Percentiles rank a stretch among this genome's conserved stretches.
These are phyloP conservation scores for Flueggea neowawraea DNA, from an alignment of 441 rosid genomes.

Conservation along the genomic window DNA sequence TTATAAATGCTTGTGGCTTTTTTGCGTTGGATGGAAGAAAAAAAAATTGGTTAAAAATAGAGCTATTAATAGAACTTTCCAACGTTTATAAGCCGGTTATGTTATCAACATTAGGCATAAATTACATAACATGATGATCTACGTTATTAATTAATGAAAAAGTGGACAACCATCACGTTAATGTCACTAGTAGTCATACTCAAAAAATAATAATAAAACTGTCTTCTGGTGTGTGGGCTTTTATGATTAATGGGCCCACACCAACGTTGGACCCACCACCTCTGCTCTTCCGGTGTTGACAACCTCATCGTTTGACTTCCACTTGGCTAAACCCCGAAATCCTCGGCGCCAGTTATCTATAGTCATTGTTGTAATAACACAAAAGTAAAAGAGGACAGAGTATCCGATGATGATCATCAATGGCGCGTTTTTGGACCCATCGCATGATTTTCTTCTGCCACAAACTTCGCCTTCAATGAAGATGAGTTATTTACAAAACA, in stretches of 20 bases:
- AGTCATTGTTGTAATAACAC: background rate
- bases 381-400: no score
- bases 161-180: slow-evolving; percentile 3
- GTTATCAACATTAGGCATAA: no score
- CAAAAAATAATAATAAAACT: no score
- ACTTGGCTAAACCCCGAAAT: slow-evolving; percentile 24
- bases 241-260: no score
- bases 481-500: no score
- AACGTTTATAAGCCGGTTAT: slow-evolving; percentile 8
- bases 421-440: no score
- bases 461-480: background rate
- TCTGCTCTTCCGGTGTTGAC: background rate
- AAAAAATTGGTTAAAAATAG: background rate
- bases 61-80: background rate
- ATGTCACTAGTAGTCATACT: slow-evolving; percentile 16
- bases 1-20: no score
- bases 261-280: no score
- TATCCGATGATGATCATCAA: background rate
- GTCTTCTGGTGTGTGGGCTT: no score
- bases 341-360: slow-evolving; percentile 35
- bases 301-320: slow-evolving; percentile 42
- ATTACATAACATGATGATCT: no score
- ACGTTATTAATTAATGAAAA: background rate
- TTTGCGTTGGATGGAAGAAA: no score
- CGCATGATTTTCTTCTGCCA: background rate